Percentiles rank a stretch among this genome's conserved stretches.
Evolutionary conservation across 305 asterid species (phyloP).

Genomic region (Euphrasia arctica): DNA sequence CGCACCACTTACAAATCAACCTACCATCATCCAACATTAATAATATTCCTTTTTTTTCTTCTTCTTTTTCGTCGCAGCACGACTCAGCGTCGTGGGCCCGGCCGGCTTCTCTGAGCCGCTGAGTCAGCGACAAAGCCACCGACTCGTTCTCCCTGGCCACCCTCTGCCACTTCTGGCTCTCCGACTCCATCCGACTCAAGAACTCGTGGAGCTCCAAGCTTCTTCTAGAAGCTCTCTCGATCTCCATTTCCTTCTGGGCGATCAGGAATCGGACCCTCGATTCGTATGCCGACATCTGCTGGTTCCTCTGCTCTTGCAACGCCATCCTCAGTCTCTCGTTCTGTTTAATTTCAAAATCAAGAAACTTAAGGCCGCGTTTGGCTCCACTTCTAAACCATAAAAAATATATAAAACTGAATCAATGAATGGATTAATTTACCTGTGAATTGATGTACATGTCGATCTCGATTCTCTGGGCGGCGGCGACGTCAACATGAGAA

Average conservation of each 20-base stretch:
- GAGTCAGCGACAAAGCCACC: slow-evolving; percentile 40
- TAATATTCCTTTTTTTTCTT: background rate
- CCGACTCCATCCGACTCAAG: slow-evolving; percentile 41
- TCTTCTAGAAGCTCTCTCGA: slow-evolving; percentile 34
- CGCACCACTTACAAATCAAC: slow-evolving; percentile 49
- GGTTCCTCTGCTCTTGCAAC: slow-evolving; percentile 49
- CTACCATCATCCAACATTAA: too few species aligned
- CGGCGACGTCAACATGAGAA: slow-evolving; percentile 21
- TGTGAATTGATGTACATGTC: slow-evolving; percentile 48
- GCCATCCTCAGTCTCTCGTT: slow-evolving; percentile 52
- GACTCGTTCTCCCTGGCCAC: slow-evolving; percentile 50
- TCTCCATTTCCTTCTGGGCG: slow-evolving; percentile 51
- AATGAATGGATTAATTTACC: slow-evolving; percentile 27
- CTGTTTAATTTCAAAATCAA: slow-evolving; percentile 29
- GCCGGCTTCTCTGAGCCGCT: slow-evolving; percentile 40
- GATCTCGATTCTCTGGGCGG: slow-evolving; percentile 46
- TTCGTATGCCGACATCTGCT: slow-evolving; percentile 45
- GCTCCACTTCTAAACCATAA: background rate
- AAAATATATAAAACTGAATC: too few species aligned
- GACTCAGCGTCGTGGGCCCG: slow-evolving; percentile 55
- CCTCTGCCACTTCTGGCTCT: slow-evolving; percentile 51
- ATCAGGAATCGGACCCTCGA: slow-evolving; percentile 32
- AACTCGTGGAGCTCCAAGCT: slow-evolving; percentile 44
- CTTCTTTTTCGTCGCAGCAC: slow-evolving; percentile 35
- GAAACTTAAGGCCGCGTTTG: too few species aligned